These are phyloP conservation scores for Aspergillus neoniger DNA, from an alignment of 2,329 filamentous ascomycete species.

Conservation along the genomic window DNA sequence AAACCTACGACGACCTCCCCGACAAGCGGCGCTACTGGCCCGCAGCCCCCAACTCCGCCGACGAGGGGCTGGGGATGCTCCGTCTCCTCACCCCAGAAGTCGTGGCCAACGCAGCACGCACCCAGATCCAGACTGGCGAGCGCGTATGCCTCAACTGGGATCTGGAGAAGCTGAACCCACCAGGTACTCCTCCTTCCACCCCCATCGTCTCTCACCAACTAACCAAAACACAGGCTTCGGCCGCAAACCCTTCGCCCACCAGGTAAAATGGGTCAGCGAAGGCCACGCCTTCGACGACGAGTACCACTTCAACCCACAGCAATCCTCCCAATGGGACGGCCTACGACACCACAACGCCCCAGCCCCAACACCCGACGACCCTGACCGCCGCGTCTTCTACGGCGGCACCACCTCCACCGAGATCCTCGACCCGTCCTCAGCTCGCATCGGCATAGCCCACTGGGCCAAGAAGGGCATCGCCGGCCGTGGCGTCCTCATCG, in stretches of 20 bases:
- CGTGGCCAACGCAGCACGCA: conserved; percentile 53
- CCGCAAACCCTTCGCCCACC: conserved; percentile 54
- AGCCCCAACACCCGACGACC: conserved; percentile 36
- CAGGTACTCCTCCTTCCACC: conserved; percentile 24
- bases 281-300: conserved; percentile 53
- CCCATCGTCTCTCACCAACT: neutral
- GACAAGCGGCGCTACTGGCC: conserved; percentile 55
- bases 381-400: conserved; percentile 35
- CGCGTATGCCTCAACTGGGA: conserved; percentile 60
- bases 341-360: conserved; percentile 54
- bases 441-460: conserved; percentile 40
- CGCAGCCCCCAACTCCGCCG: conserved; percentile 46
- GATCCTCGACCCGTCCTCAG: conserved; percentile 34
- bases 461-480: conserved; percentile 44
- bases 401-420: conserved; percentile 40
- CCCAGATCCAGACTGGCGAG: conserved; percentile 56
- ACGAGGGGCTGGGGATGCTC: conserved; percentile 58
- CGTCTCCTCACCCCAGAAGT: conserved; percentile 55
- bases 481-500: conserved; percentile 44
- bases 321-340: conserved; percentile 58
- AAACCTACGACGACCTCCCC: conserved; percentile 46
- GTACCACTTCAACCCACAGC: conserved; percentile 56
- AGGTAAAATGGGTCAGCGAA: conserved; percentile 51
- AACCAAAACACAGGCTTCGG: conserved; percentile 47
- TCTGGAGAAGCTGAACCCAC: conserved; percentile 56